Conservation (phyloP, 768 basidiomycete species). For the Trametes punicea region DNA sequence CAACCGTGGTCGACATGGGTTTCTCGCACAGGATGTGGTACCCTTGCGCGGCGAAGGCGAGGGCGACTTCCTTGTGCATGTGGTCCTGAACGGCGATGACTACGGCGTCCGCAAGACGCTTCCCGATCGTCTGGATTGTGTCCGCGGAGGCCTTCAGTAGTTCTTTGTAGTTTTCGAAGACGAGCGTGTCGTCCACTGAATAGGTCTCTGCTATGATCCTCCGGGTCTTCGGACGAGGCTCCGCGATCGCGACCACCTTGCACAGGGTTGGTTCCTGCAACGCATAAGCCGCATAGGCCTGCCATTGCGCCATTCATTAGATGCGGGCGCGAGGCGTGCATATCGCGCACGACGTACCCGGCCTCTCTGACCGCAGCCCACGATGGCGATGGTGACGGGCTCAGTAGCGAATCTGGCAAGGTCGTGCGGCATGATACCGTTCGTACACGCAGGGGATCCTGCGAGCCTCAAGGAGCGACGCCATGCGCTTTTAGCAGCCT, state of each 20-base stretch:
- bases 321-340: not conserved
- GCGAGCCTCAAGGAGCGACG: conserved; percentile 13
- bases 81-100: conserved; percentile 78
- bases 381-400: conserved; percentile 68
- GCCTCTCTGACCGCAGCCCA: conserved; percentile 86
- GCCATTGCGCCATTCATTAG: not conserved
- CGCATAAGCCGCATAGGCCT: conserved; percentile 68
- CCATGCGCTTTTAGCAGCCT: conserved; percentile 21
- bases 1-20: conserved; percentile 77
- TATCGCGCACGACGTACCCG: conserved; percentile 41
- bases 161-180: conserved; percentile 71
- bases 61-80: conserved; percentile 71
- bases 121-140: conserved; percentile 58
- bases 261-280: conserved; percentile 55
- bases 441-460: not conserved
- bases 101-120: conserved; percentile 78
- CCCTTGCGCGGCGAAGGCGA: conserved; percentile 74
- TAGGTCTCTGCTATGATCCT: conserved; percentile 53
- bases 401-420: conserved; percentile 14
- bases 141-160: conserved; percentile 66
- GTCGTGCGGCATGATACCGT: conserved; percentile 25
- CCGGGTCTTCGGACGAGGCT: conserved; percentile 70
- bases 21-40: conserved; percentile 93
- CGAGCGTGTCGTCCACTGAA: conserved; percentile 60
- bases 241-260: conserved; percentile 82